These are phyloP conservation scores for Fusarium heterosporum DNA, from an alignment of 2,329 filamentous ascomycete genomes.

Conservation along the genomic window DNA sequence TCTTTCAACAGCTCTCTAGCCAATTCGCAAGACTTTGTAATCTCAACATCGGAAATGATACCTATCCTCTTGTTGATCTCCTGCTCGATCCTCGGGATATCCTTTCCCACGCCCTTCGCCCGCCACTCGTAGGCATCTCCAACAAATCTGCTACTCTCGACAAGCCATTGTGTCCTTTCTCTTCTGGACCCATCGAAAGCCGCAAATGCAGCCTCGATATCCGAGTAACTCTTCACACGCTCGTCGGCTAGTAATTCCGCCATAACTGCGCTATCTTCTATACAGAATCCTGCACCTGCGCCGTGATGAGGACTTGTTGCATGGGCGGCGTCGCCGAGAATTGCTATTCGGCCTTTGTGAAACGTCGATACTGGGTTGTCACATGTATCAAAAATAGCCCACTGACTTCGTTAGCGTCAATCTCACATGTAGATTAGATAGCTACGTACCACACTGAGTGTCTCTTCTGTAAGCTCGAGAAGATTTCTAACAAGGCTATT, in stretches of 20 bases:
- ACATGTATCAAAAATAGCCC: conserved; percentile 60
- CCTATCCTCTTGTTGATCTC: conserved; percentile 36
- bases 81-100: conserved; percentile 29
- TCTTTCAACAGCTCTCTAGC: conserved; percentile 1
- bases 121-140: conserved; percentile 59
- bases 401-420: conserved; percentile 47
- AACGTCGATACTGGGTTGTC: conserved; percentile 58
- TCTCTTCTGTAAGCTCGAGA: conserved; percentile 47
- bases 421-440: not conserved
- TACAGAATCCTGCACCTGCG: conserved; percentile 67
- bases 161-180: conserved; percentile 61
- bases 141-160: conserved; percentile 60
- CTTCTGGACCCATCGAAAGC: conserved; percentile 65
- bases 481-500: conserved; percentile 49
- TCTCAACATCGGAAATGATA: conserved; percentile 24
- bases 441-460: conserved; percentile 39
- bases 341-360: conserved; percentile 57
- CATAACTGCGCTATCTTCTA: conserved; percentile 61
- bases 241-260: conserved; percentile 60
- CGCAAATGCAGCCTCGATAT: conserved; percentile 44
- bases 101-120: conserved; percentile 42
- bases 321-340: conserved; percentile 73
- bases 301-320: conserved; percentile 71
- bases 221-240: conserved; percentile 46
- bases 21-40: conserved; percentile 11